Evolutionary conservation across 768 basidiomycete genomes (phyloP).

Genomic region (Auriscalpium vulgare): DNA sequence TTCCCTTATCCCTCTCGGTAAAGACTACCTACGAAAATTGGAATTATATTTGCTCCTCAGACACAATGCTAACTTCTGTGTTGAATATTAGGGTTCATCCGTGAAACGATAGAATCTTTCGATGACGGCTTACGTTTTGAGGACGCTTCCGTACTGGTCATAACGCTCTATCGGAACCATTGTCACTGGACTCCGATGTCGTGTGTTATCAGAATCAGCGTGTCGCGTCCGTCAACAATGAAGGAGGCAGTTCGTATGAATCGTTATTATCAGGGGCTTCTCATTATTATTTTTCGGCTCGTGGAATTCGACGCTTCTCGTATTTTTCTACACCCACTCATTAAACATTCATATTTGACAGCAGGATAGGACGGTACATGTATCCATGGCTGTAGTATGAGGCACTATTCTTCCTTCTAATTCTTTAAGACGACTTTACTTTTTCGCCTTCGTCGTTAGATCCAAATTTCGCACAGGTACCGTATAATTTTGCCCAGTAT

Average conservation of each 20-base stretch:
- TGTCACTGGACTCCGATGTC: background rate
- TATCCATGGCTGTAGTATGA: conserved; percentile 27
- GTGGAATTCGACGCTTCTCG: background rate
- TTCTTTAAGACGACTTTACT: conserved; percentile 11
- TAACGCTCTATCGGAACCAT: background rate
- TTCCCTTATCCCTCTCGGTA: conserved; percentile 22
- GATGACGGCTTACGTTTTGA: background rate
- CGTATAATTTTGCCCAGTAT: conserved; percentile 27
- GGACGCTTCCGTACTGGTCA: background rate
- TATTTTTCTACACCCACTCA: conserved; percentile 19
- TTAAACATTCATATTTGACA: conserved; percentile 20
- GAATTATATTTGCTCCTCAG: conserved; percentile 8
- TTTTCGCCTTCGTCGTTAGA: background rate
- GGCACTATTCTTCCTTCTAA: conserved; percentile 11
- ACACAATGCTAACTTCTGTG: conserved; percentile 15
- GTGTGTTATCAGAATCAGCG: no score
- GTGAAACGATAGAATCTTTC: conserved; percentile 4
- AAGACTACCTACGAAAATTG: conserved; percentile 23
- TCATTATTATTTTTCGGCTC: background rate
- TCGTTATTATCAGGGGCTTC: background rate
- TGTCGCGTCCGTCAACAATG: no score
- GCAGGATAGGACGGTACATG: conserved; percentile 17
- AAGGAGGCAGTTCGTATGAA: background rate
- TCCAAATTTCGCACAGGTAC: conserved; percentile 12
- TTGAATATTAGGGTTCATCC: conserved; percentile 18